A percentile compares a stretch with the other conserved stretches of the same genome.
Evolutionary conservation across 495 filamentous ascomycete genomes (phyloP).

Genomic region (Parathielavia hyrcaniae): DNA sequence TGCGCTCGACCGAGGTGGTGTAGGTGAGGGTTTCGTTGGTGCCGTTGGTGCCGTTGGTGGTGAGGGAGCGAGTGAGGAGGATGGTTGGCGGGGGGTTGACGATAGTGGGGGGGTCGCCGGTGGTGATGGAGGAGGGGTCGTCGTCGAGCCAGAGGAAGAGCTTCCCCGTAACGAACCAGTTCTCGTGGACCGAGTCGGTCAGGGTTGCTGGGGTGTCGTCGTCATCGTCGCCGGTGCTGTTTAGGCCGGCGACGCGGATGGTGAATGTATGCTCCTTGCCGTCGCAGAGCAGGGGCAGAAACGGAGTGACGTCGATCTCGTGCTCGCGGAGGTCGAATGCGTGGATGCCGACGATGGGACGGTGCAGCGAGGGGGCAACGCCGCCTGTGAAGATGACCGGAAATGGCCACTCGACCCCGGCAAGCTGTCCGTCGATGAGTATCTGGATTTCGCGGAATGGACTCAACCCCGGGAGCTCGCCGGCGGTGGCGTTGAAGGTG

Average conservation of each 20-base stretch:
- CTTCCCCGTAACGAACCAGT: conserved; percentile 78
- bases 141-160: conserved; percentile 67
- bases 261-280: conserved; percentile 61
- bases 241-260: conserved; percentile 56
- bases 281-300: conserved; percentile 61
- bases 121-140: conserved; percentile 44
- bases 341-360: conserved; percentile 79
- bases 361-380: conserved; percentile 73
- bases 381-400: conserved; percentile 86
- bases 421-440: conserved; percentile 66
- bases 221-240: conserved; percentile 44
- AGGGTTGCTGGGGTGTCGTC: conserved; percentile 41
- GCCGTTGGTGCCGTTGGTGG: conserved; percentile 40
- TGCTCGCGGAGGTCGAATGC: conserved; percentile 76
- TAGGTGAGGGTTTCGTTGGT: conserved; percentile 59
- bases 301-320: conserved; percentile 81
- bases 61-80: conserved; percentile 34
- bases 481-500: conserved; percentile 54
- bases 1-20: conserved; percentile 51
- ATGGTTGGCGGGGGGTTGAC: conserved; percentile 26
- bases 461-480: conserved; percentile 60
- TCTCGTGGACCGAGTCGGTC: conserved; percentile 55
- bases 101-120: conserved; percentile 37
- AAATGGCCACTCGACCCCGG: conserved; percentile 80
- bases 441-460: conserved; percentile 82